Evolutionary conservation across 2,329 filamentous ascomycete genomes (phyloP).

Genomic region (Xylariales sp.): DNA sequence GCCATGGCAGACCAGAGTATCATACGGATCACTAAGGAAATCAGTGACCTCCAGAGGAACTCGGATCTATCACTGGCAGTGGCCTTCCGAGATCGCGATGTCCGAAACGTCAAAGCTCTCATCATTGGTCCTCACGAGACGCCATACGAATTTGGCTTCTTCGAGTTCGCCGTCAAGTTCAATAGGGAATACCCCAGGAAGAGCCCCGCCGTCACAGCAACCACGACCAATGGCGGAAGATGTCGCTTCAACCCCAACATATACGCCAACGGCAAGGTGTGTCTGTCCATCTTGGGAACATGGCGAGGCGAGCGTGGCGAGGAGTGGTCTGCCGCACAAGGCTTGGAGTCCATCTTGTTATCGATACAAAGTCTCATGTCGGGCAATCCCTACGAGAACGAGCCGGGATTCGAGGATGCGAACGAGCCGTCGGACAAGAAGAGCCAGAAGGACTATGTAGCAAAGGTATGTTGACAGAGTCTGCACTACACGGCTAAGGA

Average conservation of each 20-base stretch:
- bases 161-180: conserved; percentile 82
- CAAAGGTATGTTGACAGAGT: conserved; percentile 55
- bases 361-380: conserved; percentile 98
- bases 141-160: conserved; percentile 96
- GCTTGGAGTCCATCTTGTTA: conserved; percentile 86
- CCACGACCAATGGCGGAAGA: conserved; percentile 83
- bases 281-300: conserved; percentile 91
- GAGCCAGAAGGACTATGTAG: conserved; percentile 68
- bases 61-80: conserved; percentile 85
- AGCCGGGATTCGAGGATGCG: conserved; percentile 84
- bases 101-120: conserved; percentile 79
- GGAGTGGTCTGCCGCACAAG: conserved; percentile 95
- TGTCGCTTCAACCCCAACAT: conserved; percentile 97
- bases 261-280: conserved; percentile 86
- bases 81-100: conserved; percentile 80
- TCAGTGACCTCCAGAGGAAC: conserved; percentile 78
- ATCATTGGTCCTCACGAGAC: conserved; percentile 92
- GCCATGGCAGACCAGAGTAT: conserved; percentile 79
- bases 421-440: conserved; percentile 65
- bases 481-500: not conserved
- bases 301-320: conserved; percentile 89
- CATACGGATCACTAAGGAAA: conserved; percentile 85
- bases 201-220: conserved; percentile 56
- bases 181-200: conserved; percentile 78
- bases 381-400: conserved; percentile 88